Percentiles rank a stretch among this genome's conserved stretches.
These are phyloP conservation scores for Monosporascus sp. DNA, from an alignment of 2,329 filamentous ascomycete genomes.

Conservation along the genomic window DNA sequence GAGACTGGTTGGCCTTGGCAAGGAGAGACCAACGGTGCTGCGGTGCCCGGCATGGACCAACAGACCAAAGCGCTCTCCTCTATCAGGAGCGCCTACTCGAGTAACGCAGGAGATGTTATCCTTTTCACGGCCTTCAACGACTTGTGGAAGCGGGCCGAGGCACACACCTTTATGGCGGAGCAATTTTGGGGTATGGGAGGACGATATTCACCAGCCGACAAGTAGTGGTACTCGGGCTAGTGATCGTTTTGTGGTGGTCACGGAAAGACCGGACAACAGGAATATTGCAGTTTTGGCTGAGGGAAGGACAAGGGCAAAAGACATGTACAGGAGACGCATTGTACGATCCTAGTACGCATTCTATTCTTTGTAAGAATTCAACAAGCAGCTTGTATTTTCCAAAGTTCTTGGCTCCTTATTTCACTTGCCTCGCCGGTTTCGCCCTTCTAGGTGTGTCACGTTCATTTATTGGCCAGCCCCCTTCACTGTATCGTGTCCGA, in stretches of 20 bases:
- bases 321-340: neutral
- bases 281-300: neutral
- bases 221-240: constrained; percentile 7
- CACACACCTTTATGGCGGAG: constrained; percentile 64
- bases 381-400: no score
- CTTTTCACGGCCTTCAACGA: constrained; percentile 80
- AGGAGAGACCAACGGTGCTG: constrained; percentile 60
- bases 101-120: constrained; percentile 50
- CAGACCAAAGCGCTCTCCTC: constrained; percentile 63
- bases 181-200: constrained; percentile 66
- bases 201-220: constrained; percentile 24
- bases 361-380: neutral
- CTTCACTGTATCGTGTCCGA: no score
- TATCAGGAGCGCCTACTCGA: constrained; percentile 55
- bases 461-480: no score
- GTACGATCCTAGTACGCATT: neutral
- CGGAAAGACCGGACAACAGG: neutral
- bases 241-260: neutral
- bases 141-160: constrained; percentile 65
- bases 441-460: no score
- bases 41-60: constrained; percentile 63
- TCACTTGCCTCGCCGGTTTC: no score
- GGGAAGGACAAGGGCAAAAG: neutral
- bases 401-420: no score
- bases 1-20: constrained; percentile 81